These are phyloP conservation scores for Termitomyces bulborhizus DNA, from an alignment of 768 basidiomycete species.

Conservation along the genomic window DNA sequence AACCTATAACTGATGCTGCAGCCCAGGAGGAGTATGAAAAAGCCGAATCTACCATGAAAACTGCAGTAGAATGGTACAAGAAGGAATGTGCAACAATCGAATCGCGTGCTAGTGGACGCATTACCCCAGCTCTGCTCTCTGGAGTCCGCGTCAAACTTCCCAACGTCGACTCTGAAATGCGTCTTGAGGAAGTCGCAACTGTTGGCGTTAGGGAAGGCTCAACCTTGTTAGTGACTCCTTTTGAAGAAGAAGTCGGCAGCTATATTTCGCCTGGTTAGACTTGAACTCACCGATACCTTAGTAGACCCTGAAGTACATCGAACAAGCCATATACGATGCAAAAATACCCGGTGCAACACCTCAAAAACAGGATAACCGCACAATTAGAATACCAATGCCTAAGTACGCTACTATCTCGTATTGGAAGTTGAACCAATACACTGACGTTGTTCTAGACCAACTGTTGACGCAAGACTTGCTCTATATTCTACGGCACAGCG, in stretches of 20 bases:
- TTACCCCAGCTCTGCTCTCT: slow-evolving; percentile 66
- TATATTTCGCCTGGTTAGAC: background rate
- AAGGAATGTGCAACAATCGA: slow-evolving; percentile 73
- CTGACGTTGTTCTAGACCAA: slow-evolving; percentile 45
- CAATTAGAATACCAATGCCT: slow-evolving; percentile 75
- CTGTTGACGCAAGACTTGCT: slow-evolving; percentile 61
- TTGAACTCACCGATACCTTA: slow-evolving; percentile 19
- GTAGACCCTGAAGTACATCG: slow-evolving; percentile 74
- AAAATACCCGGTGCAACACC: slow-evolving; percentile 69
- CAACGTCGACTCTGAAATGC: slow-evolving; percentile 29
- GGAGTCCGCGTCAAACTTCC: slow-evolving; percentile 58
- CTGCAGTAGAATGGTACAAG: slow-evolving; percentile 65
- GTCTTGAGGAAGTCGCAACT: slow-evolving; percentile 69
- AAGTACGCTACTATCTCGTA: slow-evolving; percentile 40
- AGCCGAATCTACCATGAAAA: slow-evolving; percentile 56
- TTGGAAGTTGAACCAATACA: background rate
- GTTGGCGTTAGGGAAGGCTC: slow-evolving; percentile 78
- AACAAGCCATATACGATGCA: slow-evolving; percentile 70
- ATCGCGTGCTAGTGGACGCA: slow-evolving; percentile 67
- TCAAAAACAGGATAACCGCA: slow-evolving; percentile 62
- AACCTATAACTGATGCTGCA: slow-evolving; percentile 46
- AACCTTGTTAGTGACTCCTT: slow-evolving; percentile 65
- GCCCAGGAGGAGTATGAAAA: slow-evolving; percentile 57
- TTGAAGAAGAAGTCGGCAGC: slow-evolving; percentile 66
- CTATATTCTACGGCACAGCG: slow-evolving; percentile 50